A percentile compares a stretch with the other conserved stretches of the same genome.
These are phyloP conservation scores for Ophiobolus disseminans DNA, from an alignment of 2,329 filamentous ascomycete genomes.

Conservation along the genomic window DNA sequence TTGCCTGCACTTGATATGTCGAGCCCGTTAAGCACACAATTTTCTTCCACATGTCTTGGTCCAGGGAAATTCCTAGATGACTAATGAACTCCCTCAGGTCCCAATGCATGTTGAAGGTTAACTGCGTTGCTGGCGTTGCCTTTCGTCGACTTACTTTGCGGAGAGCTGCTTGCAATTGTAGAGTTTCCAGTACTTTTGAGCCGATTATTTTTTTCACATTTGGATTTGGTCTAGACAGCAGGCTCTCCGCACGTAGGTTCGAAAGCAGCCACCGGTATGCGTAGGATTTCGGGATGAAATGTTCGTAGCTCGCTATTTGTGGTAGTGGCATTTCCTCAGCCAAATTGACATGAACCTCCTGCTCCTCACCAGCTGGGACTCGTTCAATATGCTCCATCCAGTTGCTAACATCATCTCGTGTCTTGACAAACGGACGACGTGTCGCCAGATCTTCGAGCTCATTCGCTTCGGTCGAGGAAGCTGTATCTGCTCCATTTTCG, in stretches of 20 bases:
- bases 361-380: too few species aligned
- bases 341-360: too few species aligned
- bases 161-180: background rate
- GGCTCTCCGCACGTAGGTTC: too few species aligned
- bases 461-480: too few species aligned
- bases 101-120: background rate
- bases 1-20: conserved; percentile 1
- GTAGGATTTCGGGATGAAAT: background rate
- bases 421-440: too few species aligned
- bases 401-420: too few species aligned
- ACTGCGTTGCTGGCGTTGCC: background rate
- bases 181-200: background rate
- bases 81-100: background rate
- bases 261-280: background rate
- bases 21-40: conserved; percentile 4
- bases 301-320: too few species aligned
- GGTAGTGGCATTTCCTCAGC: too few species aligned
- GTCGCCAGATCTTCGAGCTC: too few species aligned
- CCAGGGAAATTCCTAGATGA: background rate
- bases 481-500: too few species aligned
- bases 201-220: background rate
- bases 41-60: background rate
- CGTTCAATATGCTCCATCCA: too few species aligned
- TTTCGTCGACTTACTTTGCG: background rate
- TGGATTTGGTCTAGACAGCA: background rate